Evolutionary conservation across 2,329 filamentous ascomycete species (phyloP), one percentile per base, ranked within the genome.

Genomic region (Pyricularia pennisetigena): DNA sequence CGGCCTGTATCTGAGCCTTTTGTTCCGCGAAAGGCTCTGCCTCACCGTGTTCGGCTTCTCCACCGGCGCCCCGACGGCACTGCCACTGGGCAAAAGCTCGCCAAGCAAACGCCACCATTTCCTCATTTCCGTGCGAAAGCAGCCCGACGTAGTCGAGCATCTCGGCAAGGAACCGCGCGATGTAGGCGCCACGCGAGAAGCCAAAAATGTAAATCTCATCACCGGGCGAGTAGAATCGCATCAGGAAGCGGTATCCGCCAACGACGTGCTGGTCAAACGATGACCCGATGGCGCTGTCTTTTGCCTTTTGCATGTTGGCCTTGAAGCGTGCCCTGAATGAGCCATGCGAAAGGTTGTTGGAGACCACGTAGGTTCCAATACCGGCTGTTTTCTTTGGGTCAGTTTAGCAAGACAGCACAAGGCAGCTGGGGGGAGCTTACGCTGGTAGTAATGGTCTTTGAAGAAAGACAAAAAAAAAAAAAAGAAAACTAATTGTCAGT

Each of bases 61-160:
- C 77, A 8, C 78, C 75, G 35, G 78, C 73, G 0, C 81, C 79
- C 10, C 82, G 78, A 8, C 89, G 85, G 62, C 83, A 83, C 74
- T 92, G 88, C 89, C 89, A 93, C 74, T 89, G 87, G 8, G 88
- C 85, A 73, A 93, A 93, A 0, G 90, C 89, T 75, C 91, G 93
- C 91, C 92, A 95, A 0, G 91, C 92, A 75, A 96, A 96, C 4
- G 85, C 83, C 67, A 92, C 88, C 88, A 95, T 90, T 72, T 95
- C 92, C 74, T 96, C 91, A 72, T 96, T 96, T 12, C 92, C 92
- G 67, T 91, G 89, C 14, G 89, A 90, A 16, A 96, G 82, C 0
- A 96, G 82, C 1, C 93, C 92, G 68, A 95, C 88, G 72, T 91
- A 89, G 73, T 95, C 91, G 7, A 95, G 83, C 92, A 94, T 94